A percentile compares a stretch with the other conserved stretches of the same genome.
Conservation (phyloP, 2,329 filamentous ascomycete genomes). For the Fusarium domesticum region DNA sequence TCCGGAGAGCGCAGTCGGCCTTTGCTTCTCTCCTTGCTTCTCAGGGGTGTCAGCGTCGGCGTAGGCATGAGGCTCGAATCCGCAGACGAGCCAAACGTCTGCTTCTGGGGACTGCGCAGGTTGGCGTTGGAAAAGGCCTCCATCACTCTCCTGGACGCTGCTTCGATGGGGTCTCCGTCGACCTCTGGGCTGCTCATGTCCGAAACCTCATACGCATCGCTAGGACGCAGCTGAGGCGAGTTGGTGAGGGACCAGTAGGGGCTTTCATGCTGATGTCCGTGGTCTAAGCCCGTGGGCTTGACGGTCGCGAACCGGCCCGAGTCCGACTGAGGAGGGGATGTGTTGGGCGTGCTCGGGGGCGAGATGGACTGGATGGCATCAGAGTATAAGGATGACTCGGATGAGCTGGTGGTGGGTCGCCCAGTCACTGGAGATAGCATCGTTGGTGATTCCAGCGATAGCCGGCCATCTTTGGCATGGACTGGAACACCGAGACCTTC, state of each 20-base stretch:
- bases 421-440: constrained; percentile 6
- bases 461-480: constrained; percentile 1
- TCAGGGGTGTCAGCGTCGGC: constrained; percentile 39
- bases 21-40: constrained; percentile 27
- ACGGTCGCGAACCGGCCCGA: constrained; percentile 23
- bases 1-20: constrained; percentile 13
- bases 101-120: constrained; percentile 15
- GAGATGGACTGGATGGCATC: constrained; percentile 38
- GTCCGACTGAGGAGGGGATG: constrained; percentile 41
- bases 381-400: constrained; percentile 37
- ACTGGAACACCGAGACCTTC: constrained; percentile 1
- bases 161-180: constrained; percentile 30
- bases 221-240: constrained; percentile 17
- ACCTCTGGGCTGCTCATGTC: constrained; percentile 11
- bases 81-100: constrained; percentile 9
- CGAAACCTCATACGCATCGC: constrained; percentile 21
- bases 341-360: constrained; percentile 38
- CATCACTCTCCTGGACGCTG: constrained; percentile 32
- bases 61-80: constrained; percentile 29
- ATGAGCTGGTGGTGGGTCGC: constrained; percentile 31
- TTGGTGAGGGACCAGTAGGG: constrained; percentile 23
- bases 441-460: constrained; percentile 1
- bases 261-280: constrained; percentile 10
- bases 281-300: constrained; percentile 8
- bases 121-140: constrained; percentile 31